Conservation (phyloP, 1,284 basidiomycete genomes). For the Cutaneotrichosporon curvatum region DNA sequence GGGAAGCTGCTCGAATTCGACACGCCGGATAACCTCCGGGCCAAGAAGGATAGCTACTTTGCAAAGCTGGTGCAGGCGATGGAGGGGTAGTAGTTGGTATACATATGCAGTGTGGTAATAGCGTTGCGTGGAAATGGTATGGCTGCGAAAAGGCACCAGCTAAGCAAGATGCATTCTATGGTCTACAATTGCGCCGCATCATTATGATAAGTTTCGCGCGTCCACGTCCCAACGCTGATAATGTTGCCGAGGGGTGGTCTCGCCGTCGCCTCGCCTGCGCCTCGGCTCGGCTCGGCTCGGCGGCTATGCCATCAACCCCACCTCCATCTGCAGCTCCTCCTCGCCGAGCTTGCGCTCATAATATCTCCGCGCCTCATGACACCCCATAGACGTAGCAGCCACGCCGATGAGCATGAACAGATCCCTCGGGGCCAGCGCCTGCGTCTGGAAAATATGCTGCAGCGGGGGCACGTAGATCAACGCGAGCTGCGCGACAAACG, state of each 20-base stretch:
- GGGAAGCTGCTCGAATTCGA: conserved; percentile 53
- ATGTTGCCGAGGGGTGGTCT: too few species aligned
- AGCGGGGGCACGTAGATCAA: conserved; percentile 86
- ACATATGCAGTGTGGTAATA: background rate
- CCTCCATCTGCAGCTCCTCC: conserved; percentile 22
- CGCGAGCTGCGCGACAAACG: conserved; percentile 71
- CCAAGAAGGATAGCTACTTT: conserved; percentile 52
- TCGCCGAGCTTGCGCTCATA: conserved; percentile 58
- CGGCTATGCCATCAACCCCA: too few species aligned
- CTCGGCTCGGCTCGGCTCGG: too few species aligned
- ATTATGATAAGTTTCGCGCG: too few species aligned
- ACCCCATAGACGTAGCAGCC: conserved; percentile 58
- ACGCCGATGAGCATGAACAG: conserved; percentile 65
- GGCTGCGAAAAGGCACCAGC: too few species aligned
- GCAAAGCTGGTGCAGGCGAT: conserved; percentile 55
- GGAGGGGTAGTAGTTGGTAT: conserved; percentile 24
- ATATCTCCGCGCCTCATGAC: conserved; percentile 73
- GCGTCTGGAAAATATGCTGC: conserved; percentile 91
- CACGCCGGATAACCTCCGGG: conserved; percentile 57
- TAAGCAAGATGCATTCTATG: too few species aligned
- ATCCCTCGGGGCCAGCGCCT: conserved; percentile 63
- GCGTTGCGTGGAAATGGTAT: too few species aligned
- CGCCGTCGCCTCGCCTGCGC: too few species aligned
- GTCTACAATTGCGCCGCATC: too few species aligned
- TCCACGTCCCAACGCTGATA: too few species aligned